Conservation (phyloP, 805 yeast species). For the Yamadazyma nakazawae region DNA sequence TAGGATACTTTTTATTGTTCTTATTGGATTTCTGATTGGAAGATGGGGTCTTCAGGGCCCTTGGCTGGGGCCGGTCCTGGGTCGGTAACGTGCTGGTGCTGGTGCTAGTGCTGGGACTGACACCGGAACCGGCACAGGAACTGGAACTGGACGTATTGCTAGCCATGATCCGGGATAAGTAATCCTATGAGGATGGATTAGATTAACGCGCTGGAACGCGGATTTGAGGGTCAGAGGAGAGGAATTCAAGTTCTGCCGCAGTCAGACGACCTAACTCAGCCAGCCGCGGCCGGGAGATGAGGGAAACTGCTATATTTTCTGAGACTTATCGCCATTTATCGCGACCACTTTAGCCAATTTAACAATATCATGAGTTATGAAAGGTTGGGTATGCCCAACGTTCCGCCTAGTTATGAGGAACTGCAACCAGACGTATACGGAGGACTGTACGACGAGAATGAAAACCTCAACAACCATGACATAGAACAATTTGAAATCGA, state of each 20-base stretch:
- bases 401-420: slow-evolving; percentile 16
- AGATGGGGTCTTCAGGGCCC: not conserved
- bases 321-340: not conserved
- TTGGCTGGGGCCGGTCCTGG: not conserved
- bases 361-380: not conserved
- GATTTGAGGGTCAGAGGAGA: not conserved
- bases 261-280: too few species aligned
- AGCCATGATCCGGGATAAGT: not conserved
- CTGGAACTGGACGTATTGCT: not conserved
- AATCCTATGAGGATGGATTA: not conserved
- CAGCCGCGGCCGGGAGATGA: too few species aligned
- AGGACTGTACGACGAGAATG: not conserved
- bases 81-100: not conserved
- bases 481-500: slow-evolving; percentile 18
- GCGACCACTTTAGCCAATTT: not conserved
- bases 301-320: too few species aligned
- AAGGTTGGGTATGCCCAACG: slow-evolving; percentile 10
- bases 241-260: too few species aligned
- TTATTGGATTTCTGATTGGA: not conserved
- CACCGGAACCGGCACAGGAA: not conserved
- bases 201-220: not conserved
- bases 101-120: not conserved
- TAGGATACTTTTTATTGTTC: not conserved
- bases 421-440: not conserved
- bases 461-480: not conserved